Evolutionary conservation across 306 rosid species (phyloP), one percentile per base, ranked within the genome.

Genomic region (Abrus precatorius): DNA sequence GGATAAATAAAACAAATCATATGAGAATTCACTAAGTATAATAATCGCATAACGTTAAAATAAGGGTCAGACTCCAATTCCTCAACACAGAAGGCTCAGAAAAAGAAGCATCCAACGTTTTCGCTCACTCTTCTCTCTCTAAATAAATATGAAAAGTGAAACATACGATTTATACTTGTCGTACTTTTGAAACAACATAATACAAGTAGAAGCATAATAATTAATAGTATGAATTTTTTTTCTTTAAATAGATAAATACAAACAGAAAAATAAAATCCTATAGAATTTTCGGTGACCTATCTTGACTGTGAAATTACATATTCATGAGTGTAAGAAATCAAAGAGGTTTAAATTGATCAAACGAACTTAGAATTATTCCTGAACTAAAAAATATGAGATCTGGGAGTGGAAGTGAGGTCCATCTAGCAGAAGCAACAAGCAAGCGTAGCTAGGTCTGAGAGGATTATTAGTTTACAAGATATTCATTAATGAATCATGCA

Each of bases 41-140:
- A 72, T 80, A 40, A 66, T 82, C 43, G 70, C 85, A 69, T 90
- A 78, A 69, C 88, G 97, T 87, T 86, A 84, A 87, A 82, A 80
- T 60, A 85, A 11, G 62, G 66, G 89, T 88, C 94, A 66, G 71
- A 47, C 33, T 56, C 70, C 3, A 67, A 38, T 72, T 71, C 74
- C 52, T 38, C 80, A 52, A 81, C 65, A 54, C 76, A 11, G 36
- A 76, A 50, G 30, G 34, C 41, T 72, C 38, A 45, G 14, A 49
- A 77, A 66, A 43, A 38, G 52, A 71, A 80, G 40, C 75, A 52
- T 67, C 65, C 76, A 76, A 80, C 74, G 36, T 49, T 72, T 43
- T 41, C 14, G 11, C 34, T 56, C 83, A 63, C 28, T 61, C 32
- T 50, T 69, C 53, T 59, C 6, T 32, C 43, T 50, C 54, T 13